A percentile compares a stretch with the other conserved stretches of the same genome.
Conservation (phyloP, 176 grass and related monocot genomes). For the Guadua angustifolia region DNA sequence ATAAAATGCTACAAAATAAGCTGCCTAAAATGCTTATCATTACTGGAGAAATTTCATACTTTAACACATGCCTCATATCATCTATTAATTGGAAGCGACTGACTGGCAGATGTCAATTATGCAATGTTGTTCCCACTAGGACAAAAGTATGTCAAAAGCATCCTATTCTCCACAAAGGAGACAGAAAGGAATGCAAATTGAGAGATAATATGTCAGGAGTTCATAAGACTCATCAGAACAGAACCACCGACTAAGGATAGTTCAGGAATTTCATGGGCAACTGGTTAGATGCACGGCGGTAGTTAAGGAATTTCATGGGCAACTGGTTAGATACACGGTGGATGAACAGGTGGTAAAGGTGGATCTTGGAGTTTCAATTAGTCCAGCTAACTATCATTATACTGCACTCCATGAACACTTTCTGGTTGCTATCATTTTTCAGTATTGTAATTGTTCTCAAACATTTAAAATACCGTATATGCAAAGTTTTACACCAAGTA, state of each 20-base stretch:
- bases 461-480: background rate
- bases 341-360: background rate
- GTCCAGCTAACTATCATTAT: background rate
- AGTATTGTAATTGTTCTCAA: background rate
- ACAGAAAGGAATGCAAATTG: background rate
- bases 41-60: background rate
- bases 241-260: background rate
- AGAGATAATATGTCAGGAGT: background rate
- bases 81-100: background rate
- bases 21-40: background rate
- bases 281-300: background rate
- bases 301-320: background rate
- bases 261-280: background rate
- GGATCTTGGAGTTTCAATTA: background rate
- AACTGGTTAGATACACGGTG: background rate
- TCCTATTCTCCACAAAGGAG: background rate
- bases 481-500: background rate
- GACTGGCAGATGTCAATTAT: background rate
- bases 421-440: background rate
- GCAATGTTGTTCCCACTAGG: background rate
- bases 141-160: background rate
- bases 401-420: conserved; percentile 4
- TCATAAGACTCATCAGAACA: background rate
- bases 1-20: background rate
- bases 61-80: background rate